A percentile compares a stretch with the other conserved stretches of the same genome.
phyloP scores from a whole-genome alignment of 768 basidiomycete genomes.

The Russula virescens region DNA sequence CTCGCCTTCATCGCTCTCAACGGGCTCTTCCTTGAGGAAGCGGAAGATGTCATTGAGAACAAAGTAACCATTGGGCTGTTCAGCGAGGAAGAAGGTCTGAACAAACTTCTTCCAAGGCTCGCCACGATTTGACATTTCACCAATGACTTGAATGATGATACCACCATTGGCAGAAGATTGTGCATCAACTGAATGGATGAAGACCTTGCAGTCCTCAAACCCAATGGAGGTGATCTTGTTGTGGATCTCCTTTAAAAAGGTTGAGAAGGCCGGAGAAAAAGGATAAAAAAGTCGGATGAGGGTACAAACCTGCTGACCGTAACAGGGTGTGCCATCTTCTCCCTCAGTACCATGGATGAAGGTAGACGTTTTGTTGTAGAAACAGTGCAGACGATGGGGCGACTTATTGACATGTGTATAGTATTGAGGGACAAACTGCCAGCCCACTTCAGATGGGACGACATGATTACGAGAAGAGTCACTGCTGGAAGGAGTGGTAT shows the following conservation, averaged over 20 bases:
- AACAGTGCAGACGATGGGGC: slow-evolving; percentile 93
- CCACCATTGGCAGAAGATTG: slow-evolving; percentile 93
- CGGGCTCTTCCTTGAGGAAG: slow-evolving; percentile 92
- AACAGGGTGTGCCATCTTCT: slow-evolving; percentile 85
- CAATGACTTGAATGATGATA: slow-evolving; percentile 98
- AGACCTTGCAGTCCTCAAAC: slow-evolving; percentile 97
- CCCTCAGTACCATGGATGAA: slow-evolving; percentile 98
- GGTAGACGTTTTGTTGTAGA: slow-evolving; percentile 97
- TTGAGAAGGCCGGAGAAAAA: slow-evolving; percentile 2
- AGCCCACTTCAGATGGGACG: slow-evolving; percentile 92
- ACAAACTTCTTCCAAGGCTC: slow-evolving; percentile 98
- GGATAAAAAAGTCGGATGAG: background rate
- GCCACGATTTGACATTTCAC: slow-evolving; percentile 93
- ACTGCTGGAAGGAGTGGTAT: slow-evolving; percentile 37
- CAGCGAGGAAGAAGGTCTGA: slow-evolving; percentile 99
- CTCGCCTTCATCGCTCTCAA: slow-evolving; percentile 63
- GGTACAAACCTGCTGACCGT: slow-evolving; percentile 79
- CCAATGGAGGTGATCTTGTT: slow-evolving; percentile 91
- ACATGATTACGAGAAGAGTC: slow-evolving; percentile 50
- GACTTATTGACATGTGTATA: slow-evolving; percentile 99
- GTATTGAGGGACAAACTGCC: slow-evolving; percentile 99
- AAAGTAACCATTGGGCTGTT: slow-evolving; percentile 98
- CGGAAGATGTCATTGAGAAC: slow-evolving; percentile 99
- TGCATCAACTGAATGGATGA: slow-evolving; percentile 97
- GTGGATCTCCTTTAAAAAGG: slow-evolving; percentile 76